Base-by-base conservation (phyloP, 1,139 yeast genomes). In the Candida sanyaensis region DNA sequence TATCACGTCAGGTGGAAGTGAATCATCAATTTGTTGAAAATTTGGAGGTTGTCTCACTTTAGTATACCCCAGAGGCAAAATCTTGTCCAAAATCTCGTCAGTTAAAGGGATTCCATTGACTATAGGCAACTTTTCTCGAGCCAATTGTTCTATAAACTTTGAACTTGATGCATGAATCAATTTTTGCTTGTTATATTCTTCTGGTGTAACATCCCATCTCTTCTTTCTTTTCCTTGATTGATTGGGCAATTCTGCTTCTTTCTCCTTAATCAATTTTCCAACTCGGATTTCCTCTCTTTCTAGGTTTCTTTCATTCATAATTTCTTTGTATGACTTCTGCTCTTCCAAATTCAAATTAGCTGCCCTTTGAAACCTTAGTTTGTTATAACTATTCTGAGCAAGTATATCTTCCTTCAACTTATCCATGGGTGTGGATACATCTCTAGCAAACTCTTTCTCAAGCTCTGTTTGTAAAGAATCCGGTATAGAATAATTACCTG, bases 31-130 rank as follows among this genome's bases (percentile, higher is more conserved):
- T 9, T 77, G 83, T 31, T 64, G 62, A 56, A 73, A 81, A 31
- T 69, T 75, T 6, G 65, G 62, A 0, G 91, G 89, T 1, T 77
- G 76, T 1, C 66, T 61, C 0, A 80, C 67, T 37, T 74, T 67
- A 33, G 63, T 66, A 55, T 79, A 85, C 0, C 86, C 88, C 8
- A 64, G 53, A 0, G 90, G 91, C 32, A 86, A 64, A 6, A 85
- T 61, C 46, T 68, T 65, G 50, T 82, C 78, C 11, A 85, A 65
- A 24, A 76, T 68, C 27, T 69, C 78, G 51, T 78, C 79, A 0
- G 83, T 73, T 29, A 83, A 62, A 0, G 75, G 72, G 5, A 80
- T 66, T 1, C 83, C 79, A 48, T 70, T 65, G 11, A 77, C 66
- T 2, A 73, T 61, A 1, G 83, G 83, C 2, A 70, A 61, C 43